These are phyloP conservation scores for Sphagnurus paluster DNA, from an alignment of 1,284 basidiomycete species.

Conservation along the genomic window DNA sequence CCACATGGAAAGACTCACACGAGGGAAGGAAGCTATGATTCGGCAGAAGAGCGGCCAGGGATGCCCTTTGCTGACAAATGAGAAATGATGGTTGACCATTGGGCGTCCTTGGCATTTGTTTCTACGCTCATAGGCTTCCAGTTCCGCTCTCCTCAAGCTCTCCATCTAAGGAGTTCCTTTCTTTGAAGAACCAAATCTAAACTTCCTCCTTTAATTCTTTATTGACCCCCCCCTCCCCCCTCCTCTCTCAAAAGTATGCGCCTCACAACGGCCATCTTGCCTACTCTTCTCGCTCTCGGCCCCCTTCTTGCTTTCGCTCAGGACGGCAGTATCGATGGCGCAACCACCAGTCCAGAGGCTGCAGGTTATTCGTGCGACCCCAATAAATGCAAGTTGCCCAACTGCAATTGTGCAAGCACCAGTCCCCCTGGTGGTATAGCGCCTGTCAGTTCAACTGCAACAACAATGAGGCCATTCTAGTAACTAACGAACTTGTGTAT, in stretches of 20 bases:
- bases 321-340: constrained; percentile 50
- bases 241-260: constrained; percentile 15
- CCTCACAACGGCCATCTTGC: constrained; percentile 30
- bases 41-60: too few species aligned
- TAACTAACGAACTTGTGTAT: neutral
- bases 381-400: constrained; percentile 62
- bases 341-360: constrained; percentile 47
- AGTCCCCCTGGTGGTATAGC: constrained; percentile 68
- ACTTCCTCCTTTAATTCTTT: neutral
- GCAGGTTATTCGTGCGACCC: constrained; percentile 73
- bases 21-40: too few species aligned
- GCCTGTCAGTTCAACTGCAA: constrained; percentile 44
- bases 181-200: too few species aligned
- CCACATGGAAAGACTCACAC: too few species aligned
- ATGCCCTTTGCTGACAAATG: constrained; percentile 14
- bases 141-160: neutral
- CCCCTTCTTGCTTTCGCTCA: constrained; percentile 48
- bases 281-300: constrained; percentile 29
- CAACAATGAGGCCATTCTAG: neutral
- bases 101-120: constrained; percentile 1
- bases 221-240: neutral
- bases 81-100: constrained; percentile 12
- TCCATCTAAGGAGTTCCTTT: neutral
- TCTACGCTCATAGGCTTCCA: constrained; percentile 1
- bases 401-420: constrained; percentile 72